Base-by-base conservation (phyloP, 768 basidiomycete genomes). In the Chalciporus piperatus region DNA sequence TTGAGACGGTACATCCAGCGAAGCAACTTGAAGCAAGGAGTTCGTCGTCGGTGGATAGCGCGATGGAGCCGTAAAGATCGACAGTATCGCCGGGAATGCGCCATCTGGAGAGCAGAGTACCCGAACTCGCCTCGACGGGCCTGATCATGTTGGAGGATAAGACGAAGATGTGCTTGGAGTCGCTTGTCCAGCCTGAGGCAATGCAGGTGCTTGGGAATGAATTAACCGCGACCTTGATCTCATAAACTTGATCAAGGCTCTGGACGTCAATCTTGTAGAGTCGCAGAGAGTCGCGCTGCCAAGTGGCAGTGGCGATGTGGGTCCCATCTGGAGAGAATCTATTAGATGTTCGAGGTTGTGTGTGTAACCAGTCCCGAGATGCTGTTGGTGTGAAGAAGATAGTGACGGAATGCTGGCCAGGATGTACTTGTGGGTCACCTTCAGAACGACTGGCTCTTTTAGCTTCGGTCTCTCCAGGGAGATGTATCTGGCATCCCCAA, bases 101-200 rank as follows among this genome's bases (percentile, higher is more conserved):
- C 3, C 13, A 52, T 20, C 43, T 41, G 1, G 41, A 28, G 5
- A 52, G 28, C 8, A 30, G 41, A 7, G 40, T 35, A 9, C 48
- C 30, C 1, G 48, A 45, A 11, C 28, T 23, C 7, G 10, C 41
- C 2, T 52, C 41, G 19, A 52, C 43, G 3, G 17, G 16, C 30
- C 12, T 12, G 33, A 41, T n/a, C 17, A 28, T 22, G 22, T 22
- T 22, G 2, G 22, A 22, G 22, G 22, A 22, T 22, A 22, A 22
- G 22, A 22, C 22, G 14, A 22, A 46, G 11, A 43, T 20, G 2
- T n/a, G 37, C 22, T 12, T 8, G 28, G 45, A 27, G 12, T 47
- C 8, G 9, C 37, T 40, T 2, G 54, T 47, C 54, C 54, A 55
- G n/a, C n/a, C n/a, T n/a, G n/a, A n/a, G 4, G 28, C 50, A 1